Percentiles rank a stretch among this genome's conserved stretches.
Evolutionary conservation across 2,329 filamentous ascomycete genomes (phyloP).

Genomic region (Pseudogymnoascus destructans): DNA sequence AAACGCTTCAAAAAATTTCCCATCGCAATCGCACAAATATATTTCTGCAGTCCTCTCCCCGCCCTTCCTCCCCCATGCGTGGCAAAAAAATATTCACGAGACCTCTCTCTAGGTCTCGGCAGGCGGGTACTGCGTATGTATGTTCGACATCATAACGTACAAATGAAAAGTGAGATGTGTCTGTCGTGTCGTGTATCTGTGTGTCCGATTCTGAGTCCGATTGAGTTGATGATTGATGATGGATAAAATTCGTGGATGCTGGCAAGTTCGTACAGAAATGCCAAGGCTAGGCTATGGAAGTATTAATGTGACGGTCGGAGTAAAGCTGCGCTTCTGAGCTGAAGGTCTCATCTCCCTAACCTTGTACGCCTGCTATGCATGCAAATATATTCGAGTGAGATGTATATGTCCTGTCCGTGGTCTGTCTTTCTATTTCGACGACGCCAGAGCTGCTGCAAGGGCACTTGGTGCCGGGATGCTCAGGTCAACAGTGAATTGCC

Average conservation of each 20-base stretch:
- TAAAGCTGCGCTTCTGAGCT: background rate
- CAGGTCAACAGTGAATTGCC: constrained; percentile 2
- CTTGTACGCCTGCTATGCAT: background rate
- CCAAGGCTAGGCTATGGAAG: background rate
- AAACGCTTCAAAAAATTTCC: constrained; percentile 1
- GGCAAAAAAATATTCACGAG: background rate
- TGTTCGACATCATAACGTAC: constrained; percentile 6
- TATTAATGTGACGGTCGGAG: background rate
- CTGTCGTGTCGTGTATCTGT: background rate
- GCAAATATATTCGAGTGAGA: background rate
- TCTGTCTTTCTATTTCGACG: background rate
- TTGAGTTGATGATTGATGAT: background rate
- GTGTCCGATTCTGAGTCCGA: background rate
- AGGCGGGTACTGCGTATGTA: background rate
- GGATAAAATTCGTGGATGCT: background rate
- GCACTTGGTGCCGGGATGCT: background rate
- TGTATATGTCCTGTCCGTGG: background rate
- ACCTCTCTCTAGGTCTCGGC: background rate
- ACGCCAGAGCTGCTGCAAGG: constrained; percentile 1
- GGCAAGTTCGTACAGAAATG: background rate
- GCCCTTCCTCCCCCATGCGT: background rate
- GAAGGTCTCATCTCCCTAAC: background rate
- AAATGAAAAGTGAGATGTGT: background rate
- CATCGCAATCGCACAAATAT: background rate
- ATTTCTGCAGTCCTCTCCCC: background rate